These are phyloP conservation scores for Corylus americana DNA, from an alignment of 306 rosid genomes.

Conservation along the genomic window DNA sequence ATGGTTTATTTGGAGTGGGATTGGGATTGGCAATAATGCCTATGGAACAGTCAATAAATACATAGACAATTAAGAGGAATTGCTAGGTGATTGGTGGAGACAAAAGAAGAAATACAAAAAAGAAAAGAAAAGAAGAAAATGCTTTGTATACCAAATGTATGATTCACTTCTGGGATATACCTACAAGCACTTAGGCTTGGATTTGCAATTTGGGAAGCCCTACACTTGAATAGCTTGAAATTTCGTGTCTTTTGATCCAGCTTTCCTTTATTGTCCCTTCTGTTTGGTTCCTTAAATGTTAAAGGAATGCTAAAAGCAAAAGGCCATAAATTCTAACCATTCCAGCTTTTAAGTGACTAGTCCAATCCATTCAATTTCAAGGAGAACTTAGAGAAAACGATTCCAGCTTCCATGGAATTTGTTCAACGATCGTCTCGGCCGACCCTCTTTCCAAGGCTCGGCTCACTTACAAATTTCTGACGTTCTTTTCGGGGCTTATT, in stretches of 20 bases:
- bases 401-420: not conserved
- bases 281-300: not conserved
- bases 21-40: too few species aligned
- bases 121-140: too few species aligned
- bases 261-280: not conserved
- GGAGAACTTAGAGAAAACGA: not conserved
- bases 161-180: slow-evolving; percentile 1
- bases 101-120: too few species aligned
- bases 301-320: not conserved
- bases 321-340: not conserved
- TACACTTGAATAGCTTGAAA: not conserved
- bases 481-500: too few species aligned
- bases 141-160: not conserved
- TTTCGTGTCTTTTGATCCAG: not conserved
- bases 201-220: not conserved
- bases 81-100: too few species aligned
- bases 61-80: too few species aligned
- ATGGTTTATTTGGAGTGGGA: too few species aligned
- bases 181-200: not conserved
- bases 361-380: not conserved
- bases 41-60: too few species aligned
- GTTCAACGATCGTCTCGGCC: not conserved
- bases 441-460: too few species aligned
- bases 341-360: not conserved
- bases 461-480: too few species aligned